phyloP scores from a whole-genome alignment of 345 rosid genomes.

The Hibiscus mutabilis region DNA sequence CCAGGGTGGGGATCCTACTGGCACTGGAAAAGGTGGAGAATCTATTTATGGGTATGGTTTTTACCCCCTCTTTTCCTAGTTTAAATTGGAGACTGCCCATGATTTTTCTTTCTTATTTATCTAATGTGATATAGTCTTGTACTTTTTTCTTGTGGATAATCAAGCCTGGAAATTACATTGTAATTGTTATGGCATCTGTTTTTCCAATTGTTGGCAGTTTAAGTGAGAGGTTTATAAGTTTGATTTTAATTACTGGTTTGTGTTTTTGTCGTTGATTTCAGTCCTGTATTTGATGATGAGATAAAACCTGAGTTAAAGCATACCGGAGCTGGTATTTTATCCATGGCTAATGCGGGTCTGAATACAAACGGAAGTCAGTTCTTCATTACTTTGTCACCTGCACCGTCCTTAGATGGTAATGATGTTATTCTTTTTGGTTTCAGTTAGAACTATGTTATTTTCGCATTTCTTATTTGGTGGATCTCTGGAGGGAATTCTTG shows the following conservation, averaged over 20 bases:
- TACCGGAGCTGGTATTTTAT: conserved; percentile 87
- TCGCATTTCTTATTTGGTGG: not conserved
- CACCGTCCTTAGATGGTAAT: conserved; percentile 82
- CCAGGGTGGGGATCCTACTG: conserved; percentile 99
- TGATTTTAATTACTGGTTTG: not conserved
- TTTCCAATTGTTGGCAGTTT: not conserved
- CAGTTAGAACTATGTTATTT: not conserved
- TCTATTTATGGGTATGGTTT: conserved; percentile 74
- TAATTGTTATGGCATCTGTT: not conserved
- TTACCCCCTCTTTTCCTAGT: not conserved
- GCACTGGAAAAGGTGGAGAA: conserved; percentile 91
- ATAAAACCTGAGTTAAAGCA: conserved; percentile 77
- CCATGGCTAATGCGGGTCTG: conserved; percentile 99
- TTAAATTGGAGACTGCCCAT: not conserved
- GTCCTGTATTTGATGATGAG: conserved; percentile 86
- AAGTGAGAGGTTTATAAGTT: not conserved
- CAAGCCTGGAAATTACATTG: not conserved
- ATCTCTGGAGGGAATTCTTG: not conserved
- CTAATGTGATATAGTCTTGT: not conserved
- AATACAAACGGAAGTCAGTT: conserved; percentile 92
- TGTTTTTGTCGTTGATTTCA: conserved; percentile 12
- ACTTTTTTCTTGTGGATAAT: not conserved
- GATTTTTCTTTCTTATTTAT: not conserved
- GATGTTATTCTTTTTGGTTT: not conserved
- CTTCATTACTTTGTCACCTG: conserved; percentile 81